A percentile compares a stretch with the other conserved stretches of the same genome.
Conservation (phyloP, 257 asterid species). For the Gardenia jasminoides region DNA sequence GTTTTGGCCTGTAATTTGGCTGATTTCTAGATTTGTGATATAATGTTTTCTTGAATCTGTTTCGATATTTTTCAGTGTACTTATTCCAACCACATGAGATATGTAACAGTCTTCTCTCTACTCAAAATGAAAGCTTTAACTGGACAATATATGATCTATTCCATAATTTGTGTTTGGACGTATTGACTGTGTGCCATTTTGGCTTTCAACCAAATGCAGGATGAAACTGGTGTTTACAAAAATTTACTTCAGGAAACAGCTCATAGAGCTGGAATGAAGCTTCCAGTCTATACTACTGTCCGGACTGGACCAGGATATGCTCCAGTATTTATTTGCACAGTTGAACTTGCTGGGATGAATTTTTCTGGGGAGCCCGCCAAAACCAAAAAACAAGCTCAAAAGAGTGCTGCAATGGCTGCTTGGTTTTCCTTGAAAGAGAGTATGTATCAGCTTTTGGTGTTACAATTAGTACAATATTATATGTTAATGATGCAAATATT, state of each 20-base stretch:
- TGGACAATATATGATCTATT: background rate
- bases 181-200: background rate
- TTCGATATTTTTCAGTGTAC: background rate
- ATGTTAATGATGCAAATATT: background rate
- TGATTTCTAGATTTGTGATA: background rate
- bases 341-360: slow-evolving; percentile 68
- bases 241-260: slow-evolving; percentile 83
- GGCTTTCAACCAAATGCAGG: slow-evolving; percentile 33
- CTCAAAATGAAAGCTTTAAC: background rate
- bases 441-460: slow-evolving; percentile 22
- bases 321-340: slow-evolving; percentile 69
- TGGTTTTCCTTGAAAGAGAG: slow-evolving; percentile 77
- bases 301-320: slow-evolving; percentile 72
- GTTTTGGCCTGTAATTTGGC: background rate
- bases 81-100: background rate
- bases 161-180: background rate
- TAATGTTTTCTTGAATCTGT: background rate
- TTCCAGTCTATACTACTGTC: slow-evolving; percentile 71
- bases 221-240: slow-evolving; percentile 85
- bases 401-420: slow-evolving; percentile 84
- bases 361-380: slow-evolving; percentile 80
- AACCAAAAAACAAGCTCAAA: slow-evolving; percentile 87
- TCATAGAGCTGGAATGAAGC: slow-evolving; percentile 69
- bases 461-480: background rate
- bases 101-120: background rate